phyloP scores from a whole-genome alignment of 179 eudicot species.

The Silene coronaria region DNA sequence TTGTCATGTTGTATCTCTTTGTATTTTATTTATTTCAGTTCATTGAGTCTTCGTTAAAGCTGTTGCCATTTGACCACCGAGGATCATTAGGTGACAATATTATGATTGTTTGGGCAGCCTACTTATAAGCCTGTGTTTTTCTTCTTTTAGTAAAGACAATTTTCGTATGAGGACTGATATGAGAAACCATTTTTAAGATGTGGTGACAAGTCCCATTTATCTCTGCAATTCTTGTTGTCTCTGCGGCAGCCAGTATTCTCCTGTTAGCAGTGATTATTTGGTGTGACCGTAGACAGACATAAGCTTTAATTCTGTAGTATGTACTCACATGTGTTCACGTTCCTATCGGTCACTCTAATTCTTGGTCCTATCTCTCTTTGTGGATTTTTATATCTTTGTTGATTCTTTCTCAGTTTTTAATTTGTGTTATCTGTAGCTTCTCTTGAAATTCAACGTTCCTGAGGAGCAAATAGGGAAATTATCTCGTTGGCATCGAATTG shows the following conservation, averaged over 20 bases:
- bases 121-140: not conserved
- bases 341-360: not conserved
- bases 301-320: not conserved
- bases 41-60: no score
- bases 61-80: no score
- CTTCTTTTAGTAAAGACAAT: not conserved
- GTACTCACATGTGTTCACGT: not conserved
- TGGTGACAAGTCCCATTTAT: no score
- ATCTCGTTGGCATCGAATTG: constrained; percentile 97
- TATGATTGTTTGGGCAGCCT: not conserved
- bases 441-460: constrained; percentile 74
- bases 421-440: constrained; percentile 47
- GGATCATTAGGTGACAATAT: no score
- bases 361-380: not conserved
- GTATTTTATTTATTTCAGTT: not conserved
- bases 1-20: not conserved
- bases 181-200: not conserved
- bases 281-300: not conserved
- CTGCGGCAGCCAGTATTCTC: no score
- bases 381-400: not conserved
- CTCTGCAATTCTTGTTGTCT: no score
- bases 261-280: no score
- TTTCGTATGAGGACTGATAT: not conserved
- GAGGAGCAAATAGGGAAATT: constrained; percentile 77
- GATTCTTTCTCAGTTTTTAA: not conserved